Conservation (phyloP, 1,139 yeast species). For the Kluyveromyces sp. region DNA sequence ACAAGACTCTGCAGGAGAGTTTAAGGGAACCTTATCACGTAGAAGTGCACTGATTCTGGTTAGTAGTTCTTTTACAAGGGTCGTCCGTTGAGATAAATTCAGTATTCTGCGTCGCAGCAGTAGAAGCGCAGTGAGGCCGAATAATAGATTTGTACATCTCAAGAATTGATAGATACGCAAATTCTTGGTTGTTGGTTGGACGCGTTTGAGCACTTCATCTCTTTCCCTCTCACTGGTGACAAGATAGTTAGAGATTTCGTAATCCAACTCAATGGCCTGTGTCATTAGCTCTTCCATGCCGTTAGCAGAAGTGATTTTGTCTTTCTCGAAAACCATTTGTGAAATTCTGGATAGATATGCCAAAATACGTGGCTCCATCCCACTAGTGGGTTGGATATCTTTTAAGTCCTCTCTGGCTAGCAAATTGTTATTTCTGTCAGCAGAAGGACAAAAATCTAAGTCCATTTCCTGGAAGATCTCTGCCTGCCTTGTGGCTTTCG, state of each 20-base stretch:
- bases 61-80: slow-evolving; percentile 36
- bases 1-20: slow-evolving; percentile 50
- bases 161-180: slow-evolving; percentile 34
- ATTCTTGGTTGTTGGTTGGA: background rate
- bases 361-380: slow-evolving; percentile 7
- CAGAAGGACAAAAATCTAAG: slow-evolving; percentile 6
- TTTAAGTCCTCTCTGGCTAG: slow-evolving; percentile 1
- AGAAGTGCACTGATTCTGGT: slow-evolving; percentile 33
- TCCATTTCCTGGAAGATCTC: slow-evolving; percentile 3
- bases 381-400: slow-evolving; percentile 9
- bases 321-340: slow-evolving; percentile 6
- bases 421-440: background rate
- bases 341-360: slow-evolving; percentile 7
- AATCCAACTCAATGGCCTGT: slow-evolving; percentile 10
- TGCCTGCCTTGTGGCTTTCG: background rate
- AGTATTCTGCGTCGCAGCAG: slow-evolving; percentile 52
- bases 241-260: slow-evolving; percentile 8
- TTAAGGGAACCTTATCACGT: slow-evolving; percentile 34
- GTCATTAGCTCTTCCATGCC: slow-evolving; percentile 1
- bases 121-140: slow-evolving; percentile 46
- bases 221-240: slow-evolving; percentile 8
- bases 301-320: background rate
- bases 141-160: slow-evolving; percentile 47
- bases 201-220: slow-evolving; percentile 2
- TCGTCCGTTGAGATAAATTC: slow-evolving; percentile 39